Evolutionary conservation across 2,329 filamentous ascomycete species (phyloP), one percentile per base, ranked within the genome.

Genomic region (Fusarium sp.): DNA sequence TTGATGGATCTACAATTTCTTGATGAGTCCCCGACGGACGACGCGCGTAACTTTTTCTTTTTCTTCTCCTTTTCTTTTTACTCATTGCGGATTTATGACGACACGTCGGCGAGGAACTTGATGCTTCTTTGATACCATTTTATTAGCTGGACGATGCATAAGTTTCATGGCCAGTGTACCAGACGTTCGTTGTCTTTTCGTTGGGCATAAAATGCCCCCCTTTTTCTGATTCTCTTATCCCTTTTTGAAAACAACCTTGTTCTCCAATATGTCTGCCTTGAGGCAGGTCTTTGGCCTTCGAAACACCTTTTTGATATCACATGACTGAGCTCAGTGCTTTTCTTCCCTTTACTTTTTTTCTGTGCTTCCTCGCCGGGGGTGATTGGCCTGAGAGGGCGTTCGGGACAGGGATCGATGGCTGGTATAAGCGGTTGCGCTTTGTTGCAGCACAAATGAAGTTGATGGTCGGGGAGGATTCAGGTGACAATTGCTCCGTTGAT

Each of bases 91-190:
- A 62, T 67, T 74, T 49, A 74, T 72, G 65, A 73, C 65, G 61
- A 67, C 56, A 75, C 59, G 68, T 73, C 67, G 63, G 73, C 57
- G 62, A 71, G 65, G 65, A 73, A 72, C 63, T 66, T 64, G 56
- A 70, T 71, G 56, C 73, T 72, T 72, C 65, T 70, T 70, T 71
- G 71, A 72, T 75, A 67, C 65, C 69, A 72, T 70, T 71, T 74
- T 75, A 75, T 75, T 75, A 74, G 70, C 72, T 74, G 69, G 54
- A 67, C 62, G 63, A 70, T 68, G 59, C 61, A 63, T 44, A 73
- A 62, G 65, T 67, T 68, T 62, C 65, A 70, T 68, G 66, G 50
- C 50, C 60, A 63, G 69, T 69, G 71, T 58, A 73, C 67, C 61
- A 58, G 66, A 73, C 71, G 67, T 67, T 70, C 64, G 65, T 70